phyloP scores from a whole-genome alignment of 2,329 filamentous ascomycete species.

The Verticillium dahliae region DNA sequence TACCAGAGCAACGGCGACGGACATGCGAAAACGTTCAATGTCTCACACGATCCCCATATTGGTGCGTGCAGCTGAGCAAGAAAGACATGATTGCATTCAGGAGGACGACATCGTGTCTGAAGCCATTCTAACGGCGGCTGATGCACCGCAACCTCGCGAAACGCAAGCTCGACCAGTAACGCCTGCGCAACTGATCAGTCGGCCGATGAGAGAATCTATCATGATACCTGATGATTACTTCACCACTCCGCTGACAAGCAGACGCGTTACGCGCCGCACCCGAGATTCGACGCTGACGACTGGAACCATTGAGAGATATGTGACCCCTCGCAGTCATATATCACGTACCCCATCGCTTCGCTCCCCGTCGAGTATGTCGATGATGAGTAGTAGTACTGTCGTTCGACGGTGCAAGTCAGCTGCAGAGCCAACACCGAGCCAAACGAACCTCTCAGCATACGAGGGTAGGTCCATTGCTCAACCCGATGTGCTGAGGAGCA shows the following conservation, averaged over 20 bases:
- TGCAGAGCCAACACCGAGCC: background rate
- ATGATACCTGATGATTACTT: background rate
- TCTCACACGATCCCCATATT: background rate
- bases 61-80: conserved; percentile 2
- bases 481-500: background rate
- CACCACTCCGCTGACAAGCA: background rate
- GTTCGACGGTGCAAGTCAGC: background rate
- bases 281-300: conserved; percentile 1
- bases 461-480: background rate
- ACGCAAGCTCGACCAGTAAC: conserved; percentile 5
- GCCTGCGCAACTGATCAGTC: background rate
- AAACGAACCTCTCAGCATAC: background rate
- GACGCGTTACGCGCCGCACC: background rate
- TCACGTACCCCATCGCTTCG: background rate
- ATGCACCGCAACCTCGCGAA: background rate
- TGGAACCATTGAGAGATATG: conserved; percentile 6
- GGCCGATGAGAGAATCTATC: background rate
- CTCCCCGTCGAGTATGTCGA: background rate
- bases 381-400: background rate
- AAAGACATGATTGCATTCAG: background rate
- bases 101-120: background rate
- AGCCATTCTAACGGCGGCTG: background rate
- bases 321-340: conserved; percentile 8
- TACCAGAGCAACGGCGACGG: background rate
- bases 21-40: background rate